These are phyloP conservation scores for Fusarium domesticum DNA, from an alignment of 2,329 filamentous ascomycete genomes.

Conservation along the genomic window DNA sequence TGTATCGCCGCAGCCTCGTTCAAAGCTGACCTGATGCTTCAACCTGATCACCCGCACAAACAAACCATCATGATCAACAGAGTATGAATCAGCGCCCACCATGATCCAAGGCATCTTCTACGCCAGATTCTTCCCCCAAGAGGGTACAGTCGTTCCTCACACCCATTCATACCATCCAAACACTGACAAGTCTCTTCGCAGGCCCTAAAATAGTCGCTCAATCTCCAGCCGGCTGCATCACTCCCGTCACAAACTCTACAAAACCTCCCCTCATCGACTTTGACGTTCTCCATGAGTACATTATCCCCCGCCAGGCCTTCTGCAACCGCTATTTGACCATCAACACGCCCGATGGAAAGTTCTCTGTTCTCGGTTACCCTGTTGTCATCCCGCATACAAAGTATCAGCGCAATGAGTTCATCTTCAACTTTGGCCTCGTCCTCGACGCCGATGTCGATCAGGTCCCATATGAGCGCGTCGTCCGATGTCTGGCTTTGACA, in stretches of 20 bases:
- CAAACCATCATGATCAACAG: constrained; percentile 11
- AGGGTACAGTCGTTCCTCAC: constrained; percentile 44
- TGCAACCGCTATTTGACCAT: constrained; percentile 88
- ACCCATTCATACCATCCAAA: neutral
- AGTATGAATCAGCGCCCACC: constrained; percentile 13
- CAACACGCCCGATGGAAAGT: constrained; percentile 64
- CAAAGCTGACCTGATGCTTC: too few species aligned
- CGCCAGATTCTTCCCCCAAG: constrained; percentile 63
- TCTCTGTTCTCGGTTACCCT: constrained; percentile 82
- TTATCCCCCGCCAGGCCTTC: constrained; percentile 92
- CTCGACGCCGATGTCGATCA: constrained; percentile 66
- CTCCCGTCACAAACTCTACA: constrained; percentile 38
- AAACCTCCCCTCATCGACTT: constrained; percentile 73
- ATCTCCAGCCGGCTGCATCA: constrained; percentile 61
- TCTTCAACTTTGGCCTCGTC: constrained; percentile 95
- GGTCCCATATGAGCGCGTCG: constrained; percentile 77
- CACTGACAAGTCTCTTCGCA: too few species aligned
- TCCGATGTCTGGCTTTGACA: constrained; percentile 77
- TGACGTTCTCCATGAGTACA: constrained; percentile 81
- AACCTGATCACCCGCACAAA: neutral
- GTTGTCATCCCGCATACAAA: constrained; percentile 80
- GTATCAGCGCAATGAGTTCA: constrained; percentile 92
- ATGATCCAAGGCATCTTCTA: constrained; percentile 73
- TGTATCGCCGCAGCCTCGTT: too few species aligned
- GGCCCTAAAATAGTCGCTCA: constrained; percentile 63